Percentiles rank a stretch among this genome's conserved stretches.
phyloP scores from a whole-genome alignment of 441 rosid species.

The Biscutella auriculata region DNA sequence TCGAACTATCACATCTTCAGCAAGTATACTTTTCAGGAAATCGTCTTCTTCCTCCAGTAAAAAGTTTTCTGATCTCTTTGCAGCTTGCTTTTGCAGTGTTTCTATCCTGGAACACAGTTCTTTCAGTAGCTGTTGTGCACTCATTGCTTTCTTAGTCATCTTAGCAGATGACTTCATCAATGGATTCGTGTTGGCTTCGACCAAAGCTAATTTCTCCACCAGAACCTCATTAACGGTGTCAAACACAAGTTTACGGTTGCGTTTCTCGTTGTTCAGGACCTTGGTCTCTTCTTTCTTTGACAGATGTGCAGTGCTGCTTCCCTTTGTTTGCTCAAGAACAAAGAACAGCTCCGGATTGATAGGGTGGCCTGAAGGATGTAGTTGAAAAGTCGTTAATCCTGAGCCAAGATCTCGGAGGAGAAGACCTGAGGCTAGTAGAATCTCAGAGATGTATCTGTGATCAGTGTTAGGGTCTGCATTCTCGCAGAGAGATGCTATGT shows the following conservation, averaged over 20 bases:
- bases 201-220: slow-evolving; percentile 33
- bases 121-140: slow-evolving; percentile 72
- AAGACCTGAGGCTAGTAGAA: slow-evolving; percentile 81
- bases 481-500: slow-evolving; percentile 86
- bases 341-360: slow-evolving; percentile 73
- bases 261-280: slow-evolving; percentile 34
- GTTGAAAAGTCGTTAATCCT: slow-evolving; percentile 50
- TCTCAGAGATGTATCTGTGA: slow-evolving; percentile 84
- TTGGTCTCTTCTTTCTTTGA: too few relatives aligned
- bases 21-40: slow-evolving; percentile 38
- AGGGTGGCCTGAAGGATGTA: slow-evolving; percentile 73
- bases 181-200: slow-evolving; percentile 30
- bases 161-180: slow-evolving; percentile 33
- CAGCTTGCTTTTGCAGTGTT: slow-evolving; percentile 27
- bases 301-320: too few relatives aligned
- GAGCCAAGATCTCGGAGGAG: slow-evolving; percentile 66
- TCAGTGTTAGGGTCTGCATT: slow-evolving; percentile 48
- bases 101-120: slow-evolving; percentile 67
- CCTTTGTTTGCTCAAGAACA: slow-evolving; percentile 82
- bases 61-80: slow-evolving; percentile 28
- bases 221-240: slow-evolving; percentile 76
- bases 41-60: slow-evolving; percentile 44
- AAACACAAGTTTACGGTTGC: slow-evolving; percentile 61
- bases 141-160: slow-evolving; percentile 37
- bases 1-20: slow-evolving; percentile 43